Base-by-base conservation (phyloP, 345 rosid genomes). In the Trapa incisa region DNA sequence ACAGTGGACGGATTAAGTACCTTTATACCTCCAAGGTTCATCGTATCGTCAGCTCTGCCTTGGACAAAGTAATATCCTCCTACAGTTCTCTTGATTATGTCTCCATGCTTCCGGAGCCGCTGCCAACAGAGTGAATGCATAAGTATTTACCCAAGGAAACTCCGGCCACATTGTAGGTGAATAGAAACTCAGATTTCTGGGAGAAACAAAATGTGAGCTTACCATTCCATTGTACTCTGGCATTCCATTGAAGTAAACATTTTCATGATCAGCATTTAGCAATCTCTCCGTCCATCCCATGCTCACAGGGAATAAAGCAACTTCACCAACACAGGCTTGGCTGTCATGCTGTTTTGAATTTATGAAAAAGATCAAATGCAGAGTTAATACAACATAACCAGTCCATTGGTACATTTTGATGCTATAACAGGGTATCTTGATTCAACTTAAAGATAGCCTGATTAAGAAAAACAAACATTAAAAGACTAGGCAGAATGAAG, bases 11-110 rank as follows among this genome's bases (percentile, higher is more conserved):
- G 32, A 50, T 69, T 17, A 9, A 13, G 13, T 76, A 86, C 98
- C 97, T 90, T 93, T 69, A 90, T 93, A 67, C 98, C 98, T 65
- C 97, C 97, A 65, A 93, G 92, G 73, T 93, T 93, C 98, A 93
- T 93, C 66, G 98, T 93, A 78, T 90, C 98, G 79, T 93, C 95
- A 67, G 96, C 92, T 79, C 98, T 75, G 37, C 98, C 97, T 74
- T 85, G 96, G 16, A 90, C 94, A 54, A 73, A 8, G 32, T 65
- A 82, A 72, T 81, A 87, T 71, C 97, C 96, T 67, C 98, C 94
- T 37, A 79, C 70, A 1, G 91, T 88, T 78, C 85, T 81, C 79
- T 82, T 79, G 47, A 90, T 43, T 39, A 93, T 72, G 83, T 93
- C 94, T 67, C 98, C 97, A 37, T 93, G 98, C 70, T 97, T 85